Conservation (phyloP, 176 grass and related monocot genomes). For the Saccharum spontaneum region DNA sequence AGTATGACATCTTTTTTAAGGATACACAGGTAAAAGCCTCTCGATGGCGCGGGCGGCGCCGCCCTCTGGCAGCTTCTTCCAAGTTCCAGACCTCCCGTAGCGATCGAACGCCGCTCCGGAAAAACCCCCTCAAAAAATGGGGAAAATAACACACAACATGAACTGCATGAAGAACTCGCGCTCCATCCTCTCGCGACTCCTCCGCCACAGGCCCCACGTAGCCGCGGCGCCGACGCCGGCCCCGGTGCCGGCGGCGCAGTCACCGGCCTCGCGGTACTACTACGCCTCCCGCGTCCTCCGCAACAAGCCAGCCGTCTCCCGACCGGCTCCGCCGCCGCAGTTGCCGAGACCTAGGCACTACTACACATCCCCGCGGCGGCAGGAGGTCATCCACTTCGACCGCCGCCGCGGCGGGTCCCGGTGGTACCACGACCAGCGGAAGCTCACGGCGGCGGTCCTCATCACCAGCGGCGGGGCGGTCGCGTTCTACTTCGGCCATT, state of each 20-base stretch:
- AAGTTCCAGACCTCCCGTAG: background rate
- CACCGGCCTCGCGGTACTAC: background rate
- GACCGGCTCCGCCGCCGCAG: background rate
- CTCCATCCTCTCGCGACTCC: slow-evolving; percentile 42
- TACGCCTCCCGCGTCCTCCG: slow-evolving; percentile 38
- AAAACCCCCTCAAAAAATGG: slow-evolving; percentile 14
- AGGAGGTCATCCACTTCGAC: slow-evolving; percentile 62
- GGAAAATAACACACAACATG: slow-evolving; percentile 22
- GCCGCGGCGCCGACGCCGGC: background rate
- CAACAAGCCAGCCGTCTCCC: slow-evolving; percentile 8
- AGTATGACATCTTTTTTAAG: too few relatives aligned
- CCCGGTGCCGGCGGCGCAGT: background rate
- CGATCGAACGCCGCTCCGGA: slow-evolving; percentile 23
- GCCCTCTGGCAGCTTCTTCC: slow-evolving; percentile 18
- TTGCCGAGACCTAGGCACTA: slow-evolving; percentile 29
- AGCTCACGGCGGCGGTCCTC: slow-evolving; percentile 43
- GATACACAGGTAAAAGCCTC: too few relatives aligned
- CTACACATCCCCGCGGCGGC: slow-evolving; percentile 43
- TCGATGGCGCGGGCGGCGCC: too few relatives aligned
- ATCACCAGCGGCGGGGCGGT: slow-evolving; percentile 34
- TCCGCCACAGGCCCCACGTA: slow-evolving; percentile 14
- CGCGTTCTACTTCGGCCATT: slow-evolving; percentile 75
- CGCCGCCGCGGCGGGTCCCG: slow-evolving; percentile 46
- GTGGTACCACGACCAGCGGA: slow-evolving; percentile 87
- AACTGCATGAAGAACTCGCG: slow-evolving; percentile 47